phyloP scores from a whole-genome alignment of 208 protist species.

The Leishmania martiniquensis region DNA sequence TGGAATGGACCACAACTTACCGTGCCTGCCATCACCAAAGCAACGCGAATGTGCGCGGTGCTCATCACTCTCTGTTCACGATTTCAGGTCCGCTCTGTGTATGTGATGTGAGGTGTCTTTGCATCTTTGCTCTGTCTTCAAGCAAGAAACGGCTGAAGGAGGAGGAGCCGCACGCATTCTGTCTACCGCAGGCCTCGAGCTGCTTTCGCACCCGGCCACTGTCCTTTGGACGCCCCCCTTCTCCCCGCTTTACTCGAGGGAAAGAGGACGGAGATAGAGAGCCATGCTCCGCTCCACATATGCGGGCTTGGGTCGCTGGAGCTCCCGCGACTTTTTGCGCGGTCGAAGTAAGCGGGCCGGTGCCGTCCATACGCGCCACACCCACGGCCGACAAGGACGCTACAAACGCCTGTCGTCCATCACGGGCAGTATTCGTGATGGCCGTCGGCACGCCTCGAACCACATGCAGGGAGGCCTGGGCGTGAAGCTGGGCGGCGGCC shows the following conservation, averaged over 20 bases:
- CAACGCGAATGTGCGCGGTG: neutral
- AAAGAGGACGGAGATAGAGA: neutral
- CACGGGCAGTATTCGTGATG: conserved; percentile 72
- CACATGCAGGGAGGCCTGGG: conserved; percentile 83
- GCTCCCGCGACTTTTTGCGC: conserved; percentile 74
- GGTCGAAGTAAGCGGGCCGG: conserved; percentile 76
- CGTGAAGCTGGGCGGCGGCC: conserved; percentile 83
- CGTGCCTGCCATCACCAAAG: neutral
- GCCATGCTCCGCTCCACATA: conserved; percentile 37
- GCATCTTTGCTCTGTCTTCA: neutral
- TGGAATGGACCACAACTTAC: neutral
- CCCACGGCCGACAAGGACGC: conserved; percentile 77
- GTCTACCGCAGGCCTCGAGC: neutral
- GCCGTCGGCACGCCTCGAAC: conserved; percentile 74
- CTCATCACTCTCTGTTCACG: neutral
- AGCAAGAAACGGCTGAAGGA: neutral
- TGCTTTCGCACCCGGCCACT: neutral
- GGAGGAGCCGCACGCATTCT: neutral
- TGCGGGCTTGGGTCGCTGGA: conserved; percentile 64
- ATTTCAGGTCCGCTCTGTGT: neutral
- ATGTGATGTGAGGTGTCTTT: neutral
- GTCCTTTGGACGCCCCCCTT: neutral
- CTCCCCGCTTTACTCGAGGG: neutral
- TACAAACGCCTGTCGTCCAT: conserved; percentile 73
- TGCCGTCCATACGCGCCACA: conserved; percentile 86